Base-by-base conservation (phyloP, 2,329 filamentous ascomycete species). In the Fragosphaeria purpurea region DNA sequence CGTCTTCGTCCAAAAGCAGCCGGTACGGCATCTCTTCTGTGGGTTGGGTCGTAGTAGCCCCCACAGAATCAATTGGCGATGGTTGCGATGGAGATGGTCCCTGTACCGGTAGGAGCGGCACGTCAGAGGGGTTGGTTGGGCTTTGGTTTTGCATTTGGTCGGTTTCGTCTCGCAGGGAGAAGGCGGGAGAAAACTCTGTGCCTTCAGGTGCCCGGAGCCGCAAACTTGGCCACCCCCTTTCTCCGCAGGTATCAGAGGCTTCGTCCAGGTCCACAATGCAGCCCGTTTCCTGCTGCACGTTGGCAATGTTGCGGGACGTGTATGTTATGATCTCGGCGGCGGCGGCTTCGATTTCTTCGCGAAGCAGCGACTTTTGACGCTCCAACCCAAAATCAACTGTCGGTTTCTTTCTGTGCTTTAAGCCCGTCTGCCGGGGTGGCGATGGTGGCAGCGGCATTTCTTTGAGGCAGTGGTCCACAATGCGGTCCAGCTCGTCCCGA, bases 241-340 rank as follows among this genome's bases (percentile, higher is more conserved):
- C 51, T 12, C 56, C 55, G 32, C 59, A 56, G 1, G 58, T 54
- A 11, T 56, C 56, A 1, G 50, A 38, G 4, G 58, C 58, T n/a
- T 62, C 59, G 2, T 60, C 60, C 33, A 61, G 46, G 34, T 63
- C 59, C 13, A 63, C 50, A 7, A 56, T 12, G 31, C 57, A 58
- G 38, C 61, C 60, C 9, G 59, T 59, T 1, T 52, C 52, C 13
- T 56, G 50, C 53, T 63, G 59, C 3, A 62, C 47, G 9, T 55
- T 48, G 6, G 44, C 44, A 9, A 58, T 59, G 55, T 65, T 64
- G 13, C 63, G 60, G 35, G 47, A 44, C 6, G 58, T 51, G 31
- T 57, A 55, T 33, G 53, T 50, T n/a, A 57, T 47, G 6, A 65
- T 57, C 47, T 58, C 60, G 4, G 56, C 50, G 5, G 57, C 48